These are phyloP conservation scores for Trichoderma koningii DNA, from an alignment of 2,329 filamentous ascomycete genomes.

Conservation along the genomic window DNA sequence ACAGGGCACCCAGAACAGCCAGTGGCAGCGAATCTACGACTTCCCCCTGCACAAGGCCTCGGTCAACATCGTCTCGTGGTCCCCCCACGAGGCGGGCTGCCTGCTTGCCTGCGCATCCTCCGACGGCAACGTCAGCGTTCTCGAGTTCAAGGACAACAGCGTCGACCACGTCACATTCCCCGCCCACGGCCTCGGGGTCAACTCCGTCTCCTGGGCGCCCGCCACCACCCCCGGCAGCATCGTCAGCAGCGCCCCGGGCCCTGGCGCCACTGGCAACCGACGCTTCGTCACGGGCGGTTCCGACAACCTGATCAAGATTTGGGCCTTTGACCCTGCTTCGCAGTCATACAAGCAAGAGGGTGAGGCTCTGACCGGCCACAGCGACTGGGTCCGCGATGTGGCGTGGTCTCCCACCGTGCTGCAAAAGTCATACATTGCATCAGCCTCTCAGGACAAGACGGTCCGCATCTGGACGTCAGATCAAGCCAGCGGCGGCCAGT, in stretches of 20 bases:
- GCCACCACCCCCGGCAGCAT: slow-evolving; percentile 81
- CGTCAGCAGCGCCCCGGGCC: slow-evolving; percentile 68
- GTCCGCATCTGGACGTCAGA: slow-evolving; percentile 95
- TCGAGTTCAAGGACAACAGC: slow-evolving; percentile 95
- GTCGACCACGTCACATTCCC: slow-evolving; percentile 89
- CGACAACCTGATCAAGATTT: slow-evolving; percentile 92
- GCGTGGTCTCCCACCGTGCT: slow-evolving; percentile 95
- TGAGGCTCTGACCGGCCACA: slow-evolving; percentile 74
- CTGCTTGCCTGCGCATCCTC: slow-evolving; percentile 92
- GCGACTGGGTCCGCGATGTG: slow-evolving; percentile 96
- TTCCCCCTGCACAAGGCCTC: slow-evolving; percentile 92
- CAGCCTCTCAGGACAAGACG: slow-evolving; percentile 93
- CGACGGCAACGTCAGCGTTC: slow-evolving; percentile 88
- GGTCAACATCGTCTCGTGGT: slow-evolving; percentile 96
- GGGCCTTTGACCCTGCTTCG: slow-evolving; percentile 72
- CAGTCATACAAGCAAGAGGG: slow-evolving; percentile 64
- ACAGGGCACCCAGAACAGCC: slow-evolving; percentile 58
- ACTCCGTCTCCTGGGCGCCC: slow-evolving; percentile 94
- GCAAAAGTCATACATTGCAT: slow-evolving; percentile 95
- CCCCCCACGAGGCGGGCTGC: slow-evolving; percentile 94
- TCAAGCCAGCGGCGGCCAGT: slow-evolving; percentile 62
- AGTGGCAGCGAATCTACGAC: slow-evolving; percentile 87
- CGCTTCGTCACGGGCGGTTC: slow-evolving; percentile 93
- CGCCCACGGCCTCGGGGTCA: slow-evolving; percentile 91
- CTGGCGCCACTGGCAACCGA: slow-evolving; percentile 64